phyloP scores from a whole-genome alignment of 2,329 filamentous ascomycete genomes.

The Aspergillus persii region DNA sequence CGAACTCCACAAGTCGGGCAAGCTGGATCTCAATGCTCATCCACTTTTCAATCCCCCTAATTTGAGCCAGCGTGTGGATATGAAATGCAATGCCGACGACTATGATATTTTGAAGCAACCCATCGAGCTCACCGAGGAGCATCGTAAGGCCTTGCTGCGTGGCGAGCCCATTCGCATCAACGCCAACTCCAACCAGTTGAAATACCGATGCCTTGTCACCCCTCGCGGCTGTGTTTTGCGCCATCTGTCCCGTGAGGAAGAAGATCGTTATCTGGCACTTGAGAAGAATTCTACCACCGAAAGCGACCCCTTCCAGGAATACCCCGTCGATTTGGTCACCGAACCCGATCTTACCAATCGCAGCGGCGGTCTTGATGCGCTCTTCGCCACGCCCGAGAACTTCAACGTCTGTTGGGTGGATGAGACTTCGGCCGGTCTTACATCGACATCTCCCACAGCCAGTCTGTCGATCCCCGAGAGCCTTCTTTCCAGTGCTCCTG shows the following conservation, averaged over 20 bases:
- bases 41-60: slow-evolving; percentile 42
- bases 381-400: slow-evolving; percentile 45
- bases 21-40: slow-evolving; percentile 38
- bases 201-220: slow-evolving; percentile 45
- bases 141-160: slow-evolving; percentile 41
- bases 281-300: slow-evolving; percentile 36
- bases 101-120: slow-evolving; percentile 41
- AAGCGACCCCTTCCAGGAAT: slow-evolving; percentile 38
- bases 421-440: slow-evolving; percentile 28
- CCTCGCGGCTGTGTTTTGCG: slow-evolving; percentile 45
- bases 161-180: slow-evolving; percentile 44
- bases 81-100: slow-evolving; percentile 42
- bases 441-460: slow-evolving; percentile 23
- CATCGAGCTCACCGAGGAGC: slow-evolving; percentile 41
- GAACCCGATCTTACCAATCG: slow-evolving; percentile 45
- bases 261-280: slow-evolving; percentile 45
- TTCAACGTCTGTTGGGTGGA: slow-evolving; percentile 48
- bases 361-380: slow-evolving; percentile 44
- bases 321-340: slow-evolving; percentile 34
- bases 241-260: slow-evolving; percentile 46
- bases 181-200: slow-evolving; percentile 34
- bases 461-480: slow-evolving; percentile 24
- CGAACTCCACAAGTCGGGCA: slow-evolving; percentile 37
- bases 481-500: slow-evolving; percentile 18
- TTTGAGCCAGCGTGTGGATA: slow-evolving; percentile 41